A percentile compares a stretch with the other conserved stretches of the same genome.
Conservation (phyloP, 139 green algal genomes). For the Microglena sp. region DNA sequence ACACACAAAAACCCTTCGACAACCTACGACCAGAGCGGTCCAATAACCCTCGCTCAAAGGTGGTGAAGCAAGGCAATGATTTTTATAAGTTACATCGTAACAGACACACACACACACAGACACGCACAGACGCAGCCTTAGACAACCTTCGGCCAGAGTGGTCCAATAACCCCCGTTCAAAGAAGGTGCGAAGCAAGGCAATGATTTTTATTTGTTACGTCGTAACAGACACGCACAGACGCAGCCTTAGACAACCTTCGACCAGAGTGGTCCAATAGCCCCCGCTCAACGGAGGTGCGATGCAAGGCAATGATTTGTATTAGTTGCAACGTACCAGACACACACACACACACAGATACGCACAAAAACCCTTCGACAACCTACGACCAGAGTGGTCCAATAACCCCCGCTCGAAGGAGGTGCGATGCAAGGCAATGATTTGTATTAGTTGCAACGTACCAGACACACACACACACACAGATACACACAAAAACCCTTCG, state of each 20-base stretch:
- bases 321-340: not conserved
- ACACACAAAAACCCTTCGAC: not conserved
- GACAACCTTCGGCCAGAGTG: not conserved
- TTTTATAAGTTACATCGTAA: too few relatives aligned
- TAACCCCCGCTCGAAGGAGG: too few relatives aligned
- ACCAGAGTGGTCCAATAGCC: not conserved
- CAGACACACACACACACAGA: too few relatives aligned
- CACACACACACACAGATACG: not conserved
- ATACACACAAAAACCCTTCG: not conserved
- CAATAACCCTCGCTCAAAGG: too few relatives aligned
- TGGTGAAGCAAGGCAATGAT: too few relatives aligned
- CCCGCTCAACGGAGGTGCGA: not conserved
- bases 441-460: not conserved
- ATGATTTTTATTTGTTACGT: not conserved
- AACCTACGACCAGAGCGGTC: too few relatives aligned
- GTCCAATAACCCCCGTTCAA: not conserved
- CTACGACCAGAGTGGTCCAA: too few relatives aligned
- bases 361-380: too few relatives aligned
- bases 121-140: conserved; percentile 16
- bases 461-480: not conserved
- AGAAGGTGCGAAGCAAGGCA: not conserved
- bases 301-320: not conserved
- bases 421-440: too few relatives aligned
- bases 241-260: conserved; percentile 16
- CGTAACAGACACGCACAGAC: not conserved